Conservation (phyloP, 2,329 filamentous ascomycete genomes). For the Arthrobotrys musiformis region DNA sequence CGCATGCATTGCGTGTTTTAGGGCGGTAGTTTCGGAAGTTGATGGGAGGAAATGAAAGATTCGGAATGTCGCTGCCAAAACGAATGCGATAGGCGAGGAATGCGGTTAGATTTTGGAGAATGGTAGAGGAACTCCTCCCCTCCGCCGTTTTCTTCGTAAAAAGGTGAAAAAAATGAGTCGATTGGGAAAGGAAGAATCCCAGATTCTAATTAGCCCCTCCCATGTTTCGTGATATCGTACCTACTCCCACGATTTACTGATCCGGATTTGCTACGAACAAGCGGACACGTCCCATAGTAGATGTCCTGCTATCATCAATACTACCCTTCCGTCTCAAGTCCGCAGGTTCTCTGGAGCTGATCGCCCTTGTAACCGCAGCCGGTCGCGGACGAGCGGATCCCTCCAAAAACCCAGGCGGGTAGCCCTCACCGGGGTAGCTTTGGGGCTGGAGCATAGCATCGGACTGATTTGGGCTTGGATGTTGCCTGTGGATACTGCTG, state of each 20-base stretch:
- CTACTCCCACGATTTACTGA: conserved; percentile 61
- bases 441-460: conserved; percentile 17
- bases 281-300: conserved; percentile 70
- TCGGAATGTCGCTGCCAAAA: conserved; percentile 26
- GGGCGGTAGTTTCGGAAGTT: conserved; percentile 7
- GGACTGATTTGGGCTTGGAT: conserved; percentile 28
- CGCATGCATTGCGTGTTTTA: conserved; percentile 4
- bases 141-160: background rate
- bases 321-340: conserved; percentile 81
- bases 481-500: conserved; percentile 32
- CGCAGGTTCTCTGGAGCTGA: conserved; percentile 74
- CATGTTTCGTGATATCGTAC: background rate
- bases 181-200: background rate
- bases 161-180: background rate
- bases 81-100: conserved; percentile 46
- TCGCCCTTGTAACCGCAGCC: conserved; percentile 69
- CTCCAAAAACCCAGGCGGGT: conserved; percentile 26
- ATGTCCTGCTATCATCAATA: conserved; percentile 79
- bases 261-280: conserved; percentile 90
- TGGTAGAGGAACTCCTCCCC: background rate
- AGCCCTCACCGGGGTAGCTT: background rate
- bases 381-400: conserved; percentile 37
- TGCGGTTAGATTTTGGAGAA: conserved; percentile 10
- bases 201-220: conserved; percentile 2
- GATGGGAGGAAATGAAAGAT: background rate